Base-by-base conservation (phyloP, 495 filamentous ascomycete genomes). In the Aspergillus carlsbadensis region DNA sequence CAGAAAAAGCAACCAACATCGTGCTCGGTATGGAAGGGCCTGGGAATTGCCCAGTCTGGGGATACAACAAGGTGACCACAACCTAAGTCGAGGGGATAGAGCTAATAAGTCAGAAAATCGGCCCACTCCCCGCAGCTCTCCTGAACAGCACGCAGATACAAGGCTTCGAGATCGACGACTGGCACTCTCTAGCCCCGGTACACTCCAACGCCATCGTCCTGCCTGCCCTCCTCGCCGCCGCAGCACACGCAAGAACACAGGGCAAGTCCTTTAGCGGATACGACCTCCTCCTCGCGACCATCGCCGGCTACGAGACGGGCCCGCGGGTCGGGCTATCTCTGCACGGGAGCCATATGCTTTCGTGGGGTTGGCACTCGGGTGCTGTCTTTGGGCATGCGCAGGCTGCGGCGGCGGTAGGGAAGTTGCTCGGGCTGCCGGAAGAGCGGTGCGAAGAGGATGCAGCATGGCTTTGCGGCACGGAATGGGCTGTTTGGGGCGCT, bases 401-500 rank as follows among this genome's bases (percentile, higher is more conserved):
- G 66, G 58, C 65, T 10, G 72, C 72, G 8, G 63, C 70, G 10
- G 69, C 73, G 15, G 69, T 61, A 10, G 51, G 56, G 15, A 78
- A 74, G 53, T 60, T 71, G 2, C 56, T 73, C 5, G 51, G 49
- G 14, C 66, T 75, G 6, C 52, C 60, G 1, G 54, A 67, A 10
- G 70, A 74, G 51, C 56, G 45, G 4, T 39, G 47, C 52, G 41
- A 56, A 29, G 52, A 56, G 78, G 0, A 79, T 81, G 39, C 71
- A 76, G 50, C 70, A 76, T 35, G 71, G 79, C 1, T 73, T 69
- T 35, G 75, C 79, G 48, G 57, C 70, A 21, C 54, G 47, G 7
- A 78, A 79, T 24, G 76, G 75, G 11, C 76, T 75, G 4, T 80
- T 71, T 41, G 53, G 80, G 7, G 40, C 57, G 8, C 69, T 58